Evolutionary conservation across 768 basidiomycete genomes (phyloP).

Genomic region (Agaricus sinodeliciosus): DNA sequence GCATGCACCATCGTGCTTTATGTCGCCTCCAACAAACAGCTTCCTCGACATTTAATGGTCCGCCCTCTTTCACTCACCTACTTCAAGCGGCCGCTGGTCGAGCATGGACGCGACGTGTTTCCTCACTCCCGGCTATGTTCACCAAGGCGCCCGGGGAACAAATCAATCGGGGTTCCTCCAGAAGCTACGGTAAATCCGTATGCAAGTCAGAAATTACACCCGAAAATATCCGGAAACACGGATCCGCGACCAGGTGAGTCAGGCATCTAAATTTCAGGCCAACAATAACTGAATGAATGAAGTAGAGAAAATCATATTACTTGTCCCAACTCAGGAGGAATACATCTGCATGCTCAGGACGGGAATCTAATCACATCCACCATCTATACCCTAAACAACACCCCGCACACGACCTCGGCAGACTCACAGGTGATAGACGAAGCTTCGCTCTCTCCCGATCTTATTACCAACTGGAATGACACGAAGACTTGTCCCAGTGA

Average conservation of each 20-base stretch:
- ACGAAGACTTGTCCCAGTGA: too few relatives aligned
- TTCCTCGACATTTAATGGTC: slow-evolving; percentile 13
- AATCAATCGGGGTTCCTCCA: neutral
- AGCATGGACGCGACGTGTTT: slow-evolving; percentile 34
- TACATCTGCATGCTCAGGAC: neutral
- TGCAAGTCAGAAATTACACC: neutral
- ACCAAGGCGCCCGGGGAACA: neutral
- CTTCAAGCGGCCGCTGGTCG: slow-evolving; percentile 44
- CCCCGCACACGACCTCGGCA: neutral
- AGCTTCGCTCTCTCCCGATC: too few relatives aligned
- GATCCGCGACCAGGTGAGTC: slow-evolving; percentile 3
- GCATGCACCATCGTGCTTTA: slow-evolving; percentile 44
- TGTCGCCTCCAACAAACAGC: slow-evolving; percentile 24
- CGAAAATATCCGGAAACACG: neutral
- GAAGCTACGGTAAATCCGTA: neutral
- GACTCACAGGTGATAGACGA: neutral
- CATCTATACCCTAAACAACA: neutral
- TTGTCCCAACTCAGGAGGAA: neutral
- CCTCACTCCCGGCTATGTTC: slow-evolving; percentile 4
- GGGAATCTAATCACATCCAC: neutral
- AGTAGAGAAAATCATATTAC: neutral
- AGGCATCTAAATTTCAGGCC: neutral
- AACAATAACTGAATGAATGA: neutral
- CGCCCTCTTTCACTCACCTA: slow-evolving; percentile 30
- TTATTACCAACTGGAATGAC: too few relatives aligned